These are phyloP conservation scores for Septoria petroselini DNA, from an alignment of 2,329 filamentous ascomycete genomes.

Conservation along the genomic window DNA sequence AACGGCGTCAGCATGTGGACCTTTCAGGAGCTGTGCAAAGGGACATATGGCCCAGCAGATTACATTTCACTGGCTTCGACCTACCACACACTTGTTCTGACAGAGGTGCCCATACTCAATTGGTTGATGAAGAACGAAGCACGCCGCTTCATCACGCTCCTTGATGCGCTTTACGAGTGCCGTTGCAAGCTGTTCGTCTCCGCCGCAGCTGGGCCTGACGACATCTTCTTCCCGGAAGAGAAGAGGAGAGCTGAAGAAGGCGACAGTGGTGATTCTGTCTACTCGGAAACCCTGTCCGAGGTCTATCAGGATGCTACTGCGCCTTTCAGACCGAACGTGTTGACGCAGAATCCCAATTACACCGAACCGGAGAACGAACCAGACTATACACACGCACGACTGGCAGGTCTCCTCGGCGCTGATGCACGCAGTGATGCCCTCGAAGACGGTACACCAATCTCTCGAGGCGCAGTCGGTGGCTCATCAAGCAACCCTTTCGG, in stretches of 20 bases:
- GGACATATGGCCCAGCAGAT: constrained; percentile 70
- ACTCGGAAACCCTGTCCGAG: constrained; percentile 66
- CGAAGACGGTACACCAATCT: constrained; percentile 40
- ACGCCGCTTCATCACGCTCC: constrained; percentile 63
- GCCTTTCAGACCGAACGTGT: constrained; percentile 76
- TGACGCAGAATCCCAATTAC: constrained; percentile 54
- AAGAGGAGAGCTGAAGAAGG: constrained; percentile 22
- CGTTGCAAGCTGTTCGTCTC: constrained; percentile 70
- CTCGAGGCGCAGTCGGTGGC: constrained; percentile 24
- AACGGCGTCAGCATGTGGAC: constrained; percentile 62
- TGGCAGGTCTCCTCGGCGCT: constrained; percentile 40
- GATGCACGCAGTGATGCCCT: constrained; percentile 47
- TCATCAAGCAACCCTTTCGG: constrained; percentile 36
- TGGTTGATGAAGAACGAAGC: constrained; percentile 75
- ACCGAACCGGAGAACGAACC: constrained; percentile 36
- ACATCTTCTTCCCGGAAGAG: constrained; percentile 71
- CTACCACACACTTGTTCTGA: constrained; percentile 74
- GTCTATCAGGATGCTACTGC: constrained; percentile 74
- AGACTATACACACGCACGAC: constrained; percentile 39
- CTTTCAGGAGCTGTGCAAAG: constrained; percentile 65
- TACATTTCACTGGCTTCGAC: constrained; percentile 78
- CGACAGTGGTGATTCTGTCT: constrained; percentile 51
- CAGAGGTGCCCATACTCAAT: constrained; percentile 65
- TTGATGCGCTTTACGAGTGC: constrained; percentile 80
- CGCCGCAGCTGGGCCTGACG: constrained; percentile 66